Percentiles rank a stretch among this genome's conserved stretches.
Conservation (phyloP, 371 early-diverging fungal species). For the Massospora cicadina region DNA sequence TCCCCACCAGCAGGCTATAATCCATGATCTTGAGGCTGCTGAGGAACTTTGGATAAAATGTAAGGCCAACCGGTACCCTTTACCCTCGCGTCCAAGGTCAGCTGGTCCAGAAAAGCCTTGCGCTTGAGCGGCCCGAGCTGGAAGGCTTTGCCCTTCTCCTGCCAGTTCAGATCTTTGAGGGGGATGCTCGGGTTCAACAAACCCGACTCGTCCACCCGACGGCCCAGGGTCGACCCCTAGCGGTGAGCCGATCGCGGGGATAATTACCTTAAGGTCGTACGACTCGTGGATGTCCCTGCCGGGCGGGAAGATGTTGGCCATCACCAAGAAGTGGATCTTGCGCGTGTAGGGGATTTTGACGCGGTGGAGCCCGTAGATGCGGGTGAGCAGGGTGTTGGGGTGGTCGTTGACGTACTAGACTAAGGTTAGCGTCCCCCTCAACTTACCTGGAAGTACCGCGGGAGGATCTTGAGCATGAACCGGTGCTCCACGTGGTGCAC, state of each 20-base stretch:
- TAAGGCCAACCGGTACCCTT: slow-evolving; percentile 9
- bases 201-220: slow-evolving; percentile 56
- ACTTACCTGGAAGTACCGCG: slow-evolving; percentile 57
- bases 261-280: slow-evolving; percentile 71
- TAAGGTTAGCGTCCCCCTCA: background rate
- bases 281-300: slow-evolving; percentile 90
- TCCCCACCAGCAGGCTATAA: slow-evolving; percentile 82
- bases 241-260: background rate
- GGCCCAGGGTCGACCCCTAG: slow-evolving; percentile 71
- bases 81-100: slow-evolving; percentile 60
- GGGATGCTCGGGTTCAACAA: slow-evolving; percentile 59
- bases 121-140: slow-evolving; percentile 72
- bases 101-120: slow-evolving; percentile 52
- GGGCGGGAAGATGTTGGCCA: slow-evolving; percentile 94
- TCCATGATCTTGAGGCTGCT: slow-evolving; percentile 83
- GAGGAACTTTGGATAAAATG: slow-evolving; percentile 29
- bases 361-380: slow-evolving; percentile 89
- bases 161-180: slow-evolving; percentile 92
- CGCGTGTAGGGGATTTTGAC: slow-evolving; percentile 80
- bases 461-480: slow-evolving; percentile 69
- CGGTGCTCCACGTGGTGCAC: slow-evolving; percentile 87
- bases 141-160: slow-evolving; percentile 42
- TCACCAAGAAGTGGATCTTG: slow-evolving; percentile 94
- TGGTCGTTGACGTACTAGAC: slow-evolving; percentile 64
- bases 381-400: slow-evolving; percentile 83